Evolutionary conservation across 1,284 basidiomycete genomes (phyloP), one percentile per base, ranked within the genome.

Genomic region (Chalciporus piperatoides): DNA sequence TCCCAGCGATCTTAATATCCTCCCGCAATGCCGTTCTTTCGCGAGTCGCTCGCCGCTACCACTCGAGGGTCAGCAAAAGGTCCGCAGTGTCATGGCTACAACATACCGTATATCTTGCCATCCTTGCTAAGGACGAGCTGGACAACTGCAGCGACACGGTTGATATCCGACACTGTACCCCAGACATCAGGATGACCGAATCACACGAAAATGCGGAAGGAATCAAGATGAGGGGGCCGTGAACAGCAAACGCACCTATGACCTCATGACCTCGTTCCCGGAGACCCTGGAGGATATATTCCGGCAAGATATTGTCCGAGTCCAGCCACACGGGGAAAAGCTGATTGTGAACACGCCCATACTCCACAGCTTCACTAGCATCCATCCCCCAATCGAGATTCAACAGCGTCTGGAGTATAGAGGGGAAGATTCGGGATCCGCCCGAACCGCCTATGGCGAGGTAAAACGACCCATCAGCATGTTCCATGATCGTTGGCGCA

Each of bases 281-380:
- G 24, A 97, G 72, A 2, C 67, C 82, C 14, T 79, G 70, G 4
- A 92, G 52, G 24, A 86, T 59, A 23, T 76, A 62, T 24, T 60
- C 48, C 2, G 83, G 78, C 59, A 85, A 81, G 0, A 78, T 74
- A 53, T 75, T 69, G 57, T 96, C 93, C 25, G 80, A 77, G 11
- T 85, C 79, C 4, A 90, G 75, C 23, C 69, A 39, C 12, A 64
- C 52, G 0, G 96, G 95, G 54, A 85, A 86, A 24, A 97, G 73
- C 65, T 98, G 96, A 63, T 97, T 83, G 63, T 98, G 95, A n/a
- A 97, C 65, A n/a, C 95, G 77, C 0, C 90, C 86, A 55, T 72
- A 78, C 68, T 98, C 96, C 32, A 98, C 82, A 0, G 95, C 91
- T 27, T 78, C 67, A 51, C 86, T 84, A 27, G 89, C 67, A 60